Base-by-base conservation (phyloP, 1,284 basidiomycete genomes). In the Puccinia triticina region DNA sequence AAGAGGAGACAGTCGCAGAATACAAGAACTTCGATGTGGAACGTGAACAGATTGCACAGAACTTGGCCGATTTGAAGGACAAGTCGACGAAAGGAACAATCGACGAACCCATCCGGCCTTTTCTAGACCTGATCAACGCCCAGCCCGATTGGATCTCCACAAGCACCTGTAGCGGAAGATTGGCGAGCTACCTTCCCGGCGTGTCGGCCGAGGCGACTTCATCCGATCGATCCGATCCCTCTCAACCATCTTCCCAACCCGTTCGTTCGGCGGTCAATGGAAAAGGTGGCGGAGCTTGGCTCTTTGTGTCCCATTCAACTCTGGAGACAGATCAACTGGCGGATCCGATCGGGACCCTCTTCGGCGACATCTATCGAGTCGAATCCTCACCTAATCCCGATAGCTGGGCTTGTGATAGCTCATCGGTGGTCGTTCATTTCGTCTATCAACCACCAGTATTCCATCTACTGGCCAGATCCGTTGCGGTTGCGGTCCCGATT, bases 61-160 rank as follows among this genome's bases (percentile, higher is more conserved):
- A 81, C n/a, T 61, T 81, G 26, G 57, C 34, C 23, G 69, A 73
- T n/a, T 21, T 81, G n/a, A 72, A 72, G 32, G 79, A 82, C 37
- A 72, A 73, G 55, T 82, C 79, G 14, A 48, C 72, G 1, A 82
- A 82, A 50, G 72, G 61, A 21, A 64, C 59, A 7, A 82, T 82
- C 72, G 79, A 82, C 46, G 79, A 75, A 64, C 79, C 79, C 18
- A 61, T 73, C 34, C 16, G 29, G 37, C 71, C 43, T 26, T 82
- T 82, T 29, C 64, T 82, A 3, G 55, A 59, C 11, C 34, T 74
- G 21, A 73, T 82, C 59, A 82, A 82, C 29, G 43, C 57, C n/a
- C 79, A 82, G 57, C 79, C 79, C 10, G 71, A 74, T 67, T 82
- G 79, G 79, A 67, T 82, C 18, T 29, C 72, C 10, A 82, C 79